Evolutionary conservation across 176 grass and related monocot genomes (phyloP), one percentile per base, ranked within the genome.

Genomic region (Oryza glumipatula): DNA sequence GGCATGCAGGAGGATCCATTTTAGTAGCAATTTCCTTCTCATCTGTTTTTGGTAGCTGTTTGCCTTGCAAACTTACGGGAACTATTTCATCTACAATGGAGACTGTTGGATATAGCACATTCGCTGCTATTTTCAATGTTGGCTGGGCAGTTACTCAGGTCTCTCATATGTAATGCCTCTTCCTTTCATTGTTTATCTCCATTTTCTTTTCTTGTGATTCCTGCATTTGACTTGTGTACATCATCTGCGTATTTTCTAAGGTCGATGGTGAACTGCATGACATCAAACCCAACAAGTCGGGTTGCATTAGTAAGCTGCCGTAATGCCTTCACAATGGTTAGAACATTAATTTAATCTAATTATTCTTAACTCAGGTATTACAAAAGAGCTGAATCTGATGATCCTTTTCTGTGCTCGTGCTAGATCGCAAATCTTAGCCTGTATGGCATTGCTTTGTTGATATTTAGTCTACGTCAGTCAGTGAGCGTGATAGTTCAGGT

Each of bases 251-350:
- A 61, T 61, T 92, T 85, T 43, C 35, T 67, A 86, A 98, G 96
- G 96, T 93, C 93, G 65, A 99, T 99, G 96, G 96, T 99, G 77
- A 98, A 98, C 88, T 96, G 96, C 85, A 98, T 98, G 58, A 95
- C 96, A 65, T 92, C 88, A 86, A 89, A 98, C 67, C 89, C 96
- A 76, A 94, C 89, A 83, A 96, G 96, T 85, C 88, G 93, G 85
- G 93, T 98, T 91, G 87, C 93, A 82, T 82, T 98, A 88, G 91
- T 94, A 68, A 98, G 96, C 85, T 98, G 96, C 46, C 96, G 93
- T 60, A 98, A 98, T 89, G 96, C 96, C 66, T 98, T 98, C 87
- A 94, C 96, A 54, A 98, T 98, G 96, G 96, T 98, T 77, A 88
- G 76, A 77, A 79, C 73, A 74, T 43, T 41, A 41, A 41, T 7